A percentile compares a stretch with the other conserved stretches of the same genome.
phyloP scores from a whole-genome alignment of 2,329 filamentous ascomycete species.

The Lasiodiplodia gonubiensis region DNA sequence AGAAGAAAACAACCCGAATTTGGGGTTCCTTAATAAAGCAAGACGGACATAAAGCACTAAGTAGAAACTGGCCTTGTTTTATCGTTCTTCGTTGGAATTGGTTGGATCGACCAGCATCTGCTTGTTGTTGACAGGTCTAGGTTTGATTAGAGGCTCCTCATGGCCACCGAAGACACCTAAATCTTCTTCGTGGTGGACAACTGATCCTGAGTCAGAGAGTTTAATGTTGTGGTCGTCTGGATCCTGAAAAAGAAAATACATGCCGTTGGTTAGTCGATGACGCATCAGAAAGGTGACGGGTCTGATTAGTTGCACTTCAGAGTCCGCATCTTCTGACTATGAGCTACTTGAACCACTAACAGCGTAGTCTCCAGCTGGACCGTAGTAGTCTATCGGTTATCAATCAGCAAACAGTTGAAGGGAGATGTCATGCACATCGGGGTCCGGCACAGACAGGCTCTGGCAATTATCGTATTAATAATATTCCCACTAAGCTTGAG shows the following conservation, averaged over 20 bases:
- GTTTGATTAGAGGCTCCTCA: not conserved
- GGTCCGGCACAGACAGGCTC: not conserved
- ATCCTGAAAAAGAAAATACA: no score
- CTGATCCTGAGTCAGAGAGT: not conserved
- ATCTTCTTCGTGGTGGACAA: not conserved
- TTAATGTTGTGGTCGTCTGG: not conserved
- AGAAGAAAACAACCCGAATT: no score
- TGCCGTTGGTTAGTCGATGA: no score
- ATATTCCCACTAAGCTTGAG: no score
- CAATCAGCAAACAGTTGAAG: not conserved
- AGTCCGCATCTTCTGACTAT: not conserved
- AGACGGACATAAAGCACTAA: no score
- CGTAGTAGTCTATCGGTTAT: not conserved
- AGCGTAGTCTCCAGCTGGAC: not conserved
- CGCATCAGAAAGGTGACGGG: no score
- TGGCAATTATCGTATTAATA: no score
- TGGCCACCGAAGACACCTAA: not conserved
- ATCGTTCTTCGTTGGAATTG: not conserved
- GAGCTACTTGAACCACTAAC: not conserved
- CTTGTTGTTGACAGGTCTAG: not conserved
- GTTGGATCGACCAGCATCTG: not conserved
- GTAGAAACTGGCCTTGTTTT: no score
- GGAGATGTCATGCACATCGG: not conserved
- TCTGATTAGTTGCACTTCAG: no score
- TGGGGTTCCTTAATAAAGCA: no score